phyloP scores from a whole-genome alignment of 441 rosid species.

The Pelargonium cotyledonis region DNA sequence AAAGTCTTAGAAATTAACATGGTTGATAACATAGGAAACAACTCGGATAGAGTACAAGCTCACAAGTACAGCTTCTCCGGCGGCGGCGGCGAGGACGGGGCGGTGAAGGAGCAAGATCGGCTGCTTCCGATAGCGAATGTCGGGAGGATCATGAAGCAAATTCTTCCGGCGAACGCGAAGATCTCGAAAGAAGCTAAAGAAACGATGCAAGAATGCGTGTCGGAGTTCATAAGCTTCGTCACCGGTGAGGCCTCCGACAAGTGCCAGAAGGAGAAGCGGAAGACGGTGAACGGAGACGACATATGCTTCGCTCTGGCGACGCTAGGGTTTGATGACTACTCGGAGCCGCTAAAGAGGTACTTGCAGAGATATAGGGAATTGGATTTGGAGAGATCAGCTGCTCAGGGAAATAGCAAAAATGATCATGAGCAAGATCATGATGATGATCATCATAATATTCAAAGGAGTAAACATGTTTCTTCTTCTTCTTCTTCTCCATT shows the following conservation, averaged over 20 bases:
- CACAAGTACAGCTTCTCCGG: slow-evolving; percentile 22
- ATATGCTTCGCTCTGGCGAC: slow-evolving; percentile 71
- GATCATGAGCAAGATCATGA: slow-evolving; percentile 14
- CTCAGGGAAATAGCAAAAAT: slow-evolving; percentile 16
- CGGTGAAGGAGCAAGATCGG: slow-evolving; percentile 59
- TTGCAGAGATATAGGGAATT: slow-evolving; percentile 47
- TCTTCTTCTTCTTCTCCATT: slow-evolving; percentile 5
- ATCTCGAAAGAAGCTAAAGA: slow-evolving; percentile 77
- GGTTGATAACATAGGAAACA: slow-evolving; percentile 29
- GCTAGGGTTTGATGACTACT: slow-evolving; percentile 75
- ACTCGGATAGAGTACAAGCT: too few species aligned
- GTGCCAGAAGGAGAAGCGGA: slow-evolving; percentile 78
- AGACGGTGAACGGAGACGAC: slow-evolving; percentile 72
- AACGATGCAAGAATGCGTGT: slow-evolving; percentile 81
- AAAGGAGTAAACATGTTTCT: slow-evolving; percentile 1
- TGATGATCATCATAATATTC: slow-evolving; percentile 8
- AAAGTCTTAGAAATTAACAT: slow-evolving; percentile 7
- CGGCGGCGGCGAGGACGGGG: slow-evolving; percentile 25
- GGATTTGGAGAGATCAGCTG: slow-evolving; percentile 52
- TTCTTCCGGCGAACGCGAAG: slow-evolving; percentile 65
- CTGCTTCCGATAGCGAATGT: slow-evolving; percentile 79
- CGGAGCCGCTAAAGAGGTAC: slow-evolving; percentile 50
- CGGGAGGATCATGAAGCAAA: slow-evolving; percentile 78
- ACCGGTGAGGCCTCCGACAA: slow-evolving; percentile 74
- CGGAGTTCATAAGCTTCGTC: slow-evolving; percentile 83